Conservation (phyloP, 192 early-diverging fungal species). For the Tieghemiomyces parasiticus region DNA sequence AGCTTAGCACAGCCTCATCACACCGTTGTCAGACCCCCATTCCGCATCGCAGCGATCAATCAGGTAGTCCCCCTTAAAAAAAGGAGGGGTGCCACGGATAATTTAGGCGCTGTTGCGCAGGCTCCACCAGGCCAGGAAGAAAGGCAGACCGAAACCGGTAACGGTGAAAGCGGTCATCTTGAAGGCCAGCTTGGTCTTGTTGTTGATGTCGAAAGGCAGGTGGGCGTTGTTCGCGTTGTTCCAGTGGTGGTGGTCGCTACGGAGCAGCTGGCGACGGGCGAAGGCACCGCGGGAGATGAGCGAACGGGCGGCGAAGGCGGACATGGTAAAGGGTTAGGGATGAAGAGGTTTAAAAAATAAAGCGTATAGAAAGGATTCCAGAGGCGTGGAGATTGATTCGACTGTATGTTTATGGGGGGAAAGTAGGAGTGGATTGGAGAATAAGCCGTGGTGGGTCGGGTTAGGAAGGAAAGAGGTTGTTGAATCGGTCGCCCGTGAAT, state of each 20-base stretch:
- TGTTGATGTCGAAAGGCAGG: conserved; percentile 7
- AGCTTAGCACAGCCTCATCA: too few species aligned
- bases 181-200: not conserved
- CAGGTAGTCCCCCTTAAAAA: too few species aligned
- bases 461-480: too few species aligned
- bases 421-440: too few species aligned
- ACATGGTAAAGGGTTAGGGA: not conserved
- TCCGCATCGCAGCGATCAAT: too few species aligned
- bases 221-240: conserved; percentile 2
- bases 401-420: too few species aligned
- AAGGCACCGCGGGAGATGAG: conserved; percentile 10
- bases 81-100: not conserved
- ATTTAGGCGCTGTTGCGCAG: conserved; percentile 4
- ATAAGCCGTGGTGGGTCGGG: too few species aligned
- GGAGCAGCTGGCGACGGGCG: conserved; percentile 5
- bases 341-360: too few species aligned
- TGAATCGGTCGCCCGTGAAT: too few species aligned
- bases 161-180: conserved; percentile 8
- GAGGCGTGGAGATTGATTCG: too few species aligned
- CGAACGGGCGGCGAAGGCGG: conserved; percentile 9
- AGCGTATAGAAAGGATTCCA: too few species aligned
- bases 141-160: conserved; percentile 8
- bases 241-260: conserved; percentile 4
- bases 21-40: too few species aligned
- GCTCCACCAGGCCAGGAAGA: conserved; percentile 3